Base-by-base conservation (phyloP, 1,284 basidiomycete genomes). In the Singerocomus inundabilis region DNA sequence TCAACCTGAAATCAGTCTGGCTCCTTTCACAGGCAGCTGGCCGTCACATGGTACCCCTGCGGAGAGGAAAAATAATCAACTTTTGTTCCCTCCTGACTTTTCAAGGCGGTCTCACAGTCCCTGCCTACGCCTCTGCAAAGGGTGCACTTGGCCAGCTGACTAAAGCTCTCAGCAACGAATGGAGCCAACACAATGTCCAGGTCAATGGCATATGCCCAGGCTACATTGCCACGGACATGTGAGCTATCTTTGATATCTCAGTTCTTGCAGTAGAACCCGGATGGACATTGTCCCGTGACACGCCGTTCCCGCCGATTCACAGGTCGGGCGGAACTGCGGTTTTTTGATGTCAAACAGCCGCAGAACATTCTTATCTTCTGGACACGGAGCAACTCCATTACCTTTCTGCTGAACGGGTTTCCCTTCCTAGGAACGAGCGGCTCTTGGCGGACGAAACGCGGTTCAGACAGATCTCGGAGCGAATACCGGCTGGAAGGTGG, bases 401-500 rank as follows among this genome's bases (percentile, higher is more conserved):
- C 62, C 37, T 59, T 53, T 59, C 30, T 50, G 52, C 53, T 66
- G 12, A 59, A 44, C 41, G 21, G n/a, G 30, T 38, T 64, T 51
- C 45, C 56, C 41, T 52, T 57, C 46, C 36, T 47, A 88, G 84
- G 88, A 94, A 93, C 69, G 84, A 88, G 62, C 81, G 80, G 58
- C 75, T 94, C 38, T 77, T 93, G 38, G 74, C 77, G 43, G 86
- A 94, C 69, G 82, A 87, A 33, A 77, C 74, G 36, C 83, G 91
- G 45, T 76, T 86, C 51, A 83, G 84, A 46, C 94, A 98, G 72
- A 96, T 98, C 64, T 84, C 90, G 50, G 93, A 96, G 66, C 83
- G 93, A 49, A 96, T 95, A 57, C 93, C 93, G n/a, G 88, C 90
- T 7, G 88, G 85, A 16, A 76, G 94, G 52, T 98, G 95, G 95